Evolutionary conservation across 2,329 filamentous ascomycete species (phyloP).

Genomic region (Cladosporium sp.): DNA sequence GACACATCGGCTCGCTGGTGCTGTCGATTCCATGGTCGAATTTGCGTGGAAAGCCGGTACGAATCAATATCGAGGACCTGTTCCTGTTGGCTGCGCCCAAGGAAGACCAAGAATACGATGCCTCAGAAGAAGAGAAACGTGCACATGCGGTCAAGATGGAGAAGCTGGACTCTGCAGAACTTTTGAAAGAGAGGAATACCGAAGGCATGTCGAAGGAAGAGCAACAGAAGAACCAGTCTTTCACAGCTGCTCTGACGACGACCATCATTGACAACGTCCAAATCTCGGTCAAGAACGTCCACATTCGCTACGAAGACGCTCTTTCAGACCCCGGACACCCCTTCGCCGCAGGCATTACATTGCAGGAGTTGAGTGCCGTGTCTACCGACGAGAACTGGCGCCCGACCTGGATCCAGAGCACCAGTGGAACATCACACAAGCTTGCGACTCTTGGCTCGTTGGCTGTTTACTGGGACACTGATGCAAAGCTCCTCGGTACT

Average conservation of each 20-base stretch:
- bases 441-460: constrained; percentile 84
- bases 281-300: constrained; percentile 96
- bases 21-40: constrained; percentile 97
- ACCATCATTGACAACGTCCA: constrained; percentile 99
- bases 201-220: constrained; percentile 93
- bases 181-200: constrained; percentile 86
- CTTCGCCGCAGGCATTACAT: constrained; percentile 84
- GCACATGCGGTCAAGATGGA: constrained; percentile 96
- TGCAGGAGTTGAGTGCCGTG: constrained; percentile 94
- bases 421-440: constrained; percentile 81
- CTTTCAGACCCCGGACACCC: constrained; percentile 93
- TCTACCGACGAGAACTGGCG: constrained; percentile 95
- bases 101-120: constrained; percentile 88
- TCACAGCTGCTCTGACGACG: constrained; percentile 88
- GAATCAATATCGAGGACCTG: constrained; percentile 93
- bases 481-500: constrained; percentile 75
- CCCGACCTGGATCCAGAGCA: constrained; percentile 91
- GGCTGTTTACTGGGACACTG: constrained; percentile 97
- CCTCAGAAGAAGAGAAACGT: constrained; percentile 84
- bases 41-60: constrained; percentile 86
- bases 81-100: constrained; percentile 92
- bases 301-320: constrained; percentile 96
- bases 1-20: constrained; percentile 87
- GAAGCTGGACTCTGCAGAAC: constrained; percentile 91
- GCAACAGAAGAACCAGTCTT: constrained; percentile 95